Evolutionary conservation across 768 basidiomycete genomes (phyloP).

Genomic region (Amylocystis lapponica): DNA sequence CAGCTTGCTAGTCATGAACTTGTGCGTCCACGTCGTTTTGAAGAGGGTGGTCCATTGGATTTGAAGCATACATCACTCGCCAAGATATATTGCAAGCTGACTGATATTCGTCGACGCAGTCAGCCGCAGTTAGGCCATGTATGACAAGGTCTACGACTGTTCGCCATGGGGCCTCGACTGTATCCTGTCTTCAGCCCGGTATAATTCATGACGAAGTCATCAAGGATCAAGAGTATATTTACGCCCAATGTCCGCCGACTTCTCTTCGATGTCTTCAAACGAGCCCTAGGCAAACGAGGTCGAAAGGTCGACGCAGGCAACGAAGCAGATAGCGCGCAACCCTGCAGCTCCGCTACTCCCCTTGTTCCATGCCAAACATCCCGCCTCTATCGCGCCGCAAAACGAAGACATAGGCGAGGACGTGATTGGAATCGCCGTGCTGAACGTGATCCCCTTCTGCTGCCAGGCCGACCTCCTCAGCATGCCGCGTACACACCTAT

Average conservation of each 20-base stretch:
- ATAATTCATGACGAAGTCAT: slow-evolving; percentile 6
- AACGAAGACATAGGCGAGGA: slow-evolving; percentile 48
- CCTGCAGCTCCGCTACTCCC: background rate
- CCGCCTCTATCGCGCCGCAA: slow-evolving; percentile 48
- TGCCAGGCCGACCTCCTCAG: slow-evolving; percentile 68
- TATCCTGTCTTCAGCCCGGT: background rate
- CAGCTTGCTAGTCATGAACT: too few relatives aligned
- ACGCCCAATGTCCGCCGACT: slow-evolving; percentile 35
- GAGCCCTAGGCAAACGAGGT: slow-evolving; percentile 24
- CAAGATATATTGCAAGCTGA: background rate
- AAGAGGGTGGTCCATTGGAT: too few relatives aligned
- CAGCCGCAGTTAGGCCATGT: too few relatives aligned
- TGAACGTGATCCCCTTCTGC: slow-evolving; percentile 57
- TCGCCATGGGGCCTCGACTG: background rate
- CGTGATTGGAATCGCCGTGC: slow-evolving; percentile 57
- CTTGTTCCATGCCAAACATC: background rate
- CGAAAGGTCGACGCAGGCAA: too few relatives aligned
- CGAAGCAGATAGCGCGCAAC: slow-evolving; percentile 4
- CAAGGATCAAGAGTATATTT: slow-evolving; percentile 12
- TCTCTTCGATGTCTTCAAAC: slow-evolving; percentile 35
- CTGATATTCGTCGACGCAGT: background rate
- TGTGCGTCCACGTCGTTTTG: too few relatives aligned
- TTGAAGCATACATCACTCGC: too few relatives aligned
- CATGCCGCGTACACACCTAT: slow-evolving; percentile 52
- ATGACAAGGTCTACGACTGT: background rate